Evolutionary conservation across 371 early-diverging fungal species (phyloP), one percentile per base, ranked within the genome.

Genomic region (Mucor indicus): DNA sequence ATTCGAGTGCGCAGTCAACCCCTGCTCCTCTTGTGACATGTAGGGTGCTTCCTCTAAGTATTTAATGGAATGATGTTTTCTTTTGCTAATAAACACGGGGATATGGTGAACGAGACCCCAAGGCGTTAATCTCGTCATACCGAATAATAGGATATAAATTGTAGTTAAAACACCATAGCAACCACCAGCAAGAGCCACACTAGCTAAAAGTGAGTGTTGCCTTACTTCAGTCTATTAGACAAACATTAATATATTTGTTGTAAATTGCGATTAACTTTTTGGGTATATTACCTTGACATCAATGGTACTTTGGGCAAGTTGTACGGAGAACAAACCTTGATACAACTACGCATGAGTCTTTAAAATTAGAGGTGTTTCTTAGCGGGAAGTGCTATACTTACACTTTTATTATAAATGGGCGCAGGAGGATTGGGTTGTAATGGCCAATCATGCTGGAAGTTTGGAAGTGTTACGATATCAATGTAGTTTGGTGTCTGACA

Each of bases 101-200:
- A 69, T 44, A 24, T 63, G 69, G 37, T 72, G 67, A 0, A 61
- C 67, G 11, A 64, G 19, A 4, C 73, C 73, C 60, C 66, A 72
- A 7, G 73, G 73, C 16, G 69, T 56, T 16, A 65, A n/a, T 36
- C 73, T 36, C 0, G 64, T 60, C 73, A 72, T 72, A 8, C 73
- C 73, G 33, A 72, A 72, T 4, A 72, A 41, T 8, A 72, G 12
- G 36, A 67, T 66, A 29, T 72, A 72, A 2, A 72, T 19, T 3
- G 67, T 69, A 2, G 64, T 72, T 11, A 69, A 27, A 10, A 69
- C 49, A 41, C 69, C 69, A 31, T 66, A 69, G 4, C 64, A 61
- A 44, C 73, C 73, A 57, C 73, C 73, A 20, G 60, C 66, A 17
- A 72, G 44, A 15, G 73, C 69, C 33, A 72, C 42, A 5, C 62